Base-by-base conservation (phyloP, 108 stramenopile species). In the Skeletonema potamos region DNA sequence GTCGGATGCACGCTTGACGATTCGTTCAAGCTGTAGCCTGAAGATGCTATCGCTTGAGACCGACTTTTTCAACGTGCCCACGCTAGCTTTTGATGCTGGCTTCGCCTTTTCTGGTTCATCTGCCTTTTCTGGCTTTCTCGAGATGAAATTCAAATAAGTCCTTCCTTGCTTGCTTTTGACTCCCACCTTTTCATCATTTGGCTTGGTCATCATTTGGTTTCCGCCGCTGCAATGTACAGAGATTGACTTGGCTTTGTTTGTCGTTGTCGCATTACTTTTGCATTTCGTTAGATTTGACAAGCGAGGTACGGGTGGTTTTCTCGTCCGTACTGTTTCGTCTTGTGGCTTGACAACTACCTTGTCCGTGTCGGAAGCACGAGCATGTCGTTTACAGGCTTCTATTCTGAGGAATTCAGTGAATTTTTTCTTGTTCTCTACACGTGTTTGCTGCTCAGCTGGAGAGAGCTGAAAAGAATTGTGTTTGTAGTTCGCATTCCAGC, bases 241-340 rank as follows among this genome's bases (percentile, higher is more conserved):
- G 13, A 3, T 41, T 2, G 15, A n/a, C 17, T 17, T 33, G 8
- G 30, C 27, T 37, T 64, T 73, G 7, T 54, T 3, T 8, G 44
- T 12, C 13, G 36, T 8, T 8, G 44, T 12, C 13, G 36, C 4
- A 36, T 30, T 43, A 27, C 0, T n/a, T 46, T 61, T 41, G 43
- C 70, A 27, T 61, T 70, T 4, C 2, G 70, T 59, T 27, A 70
- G 58, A 20, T 4, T 27, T 32, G 70, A 70, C 28, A 70, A 34
- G 6, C 73, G 64, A 33, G 73, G 73, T 6, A 73, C 73, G 15
- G 57, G 73, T 13, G 73, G 73, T 27, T 73, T 73, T 15, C 63
- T 58, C 17, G 20, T 51, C 18, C 1, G 22, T 20, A 9, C 22
- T 0, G 20, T 51, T 15, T 7, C 22, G 22, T 51, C 48, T 51